phyloP scores from a whole-genome alignment of 2,329 filamentous ascomycete genomes.

The Lizonia empirigonia region DNA sequence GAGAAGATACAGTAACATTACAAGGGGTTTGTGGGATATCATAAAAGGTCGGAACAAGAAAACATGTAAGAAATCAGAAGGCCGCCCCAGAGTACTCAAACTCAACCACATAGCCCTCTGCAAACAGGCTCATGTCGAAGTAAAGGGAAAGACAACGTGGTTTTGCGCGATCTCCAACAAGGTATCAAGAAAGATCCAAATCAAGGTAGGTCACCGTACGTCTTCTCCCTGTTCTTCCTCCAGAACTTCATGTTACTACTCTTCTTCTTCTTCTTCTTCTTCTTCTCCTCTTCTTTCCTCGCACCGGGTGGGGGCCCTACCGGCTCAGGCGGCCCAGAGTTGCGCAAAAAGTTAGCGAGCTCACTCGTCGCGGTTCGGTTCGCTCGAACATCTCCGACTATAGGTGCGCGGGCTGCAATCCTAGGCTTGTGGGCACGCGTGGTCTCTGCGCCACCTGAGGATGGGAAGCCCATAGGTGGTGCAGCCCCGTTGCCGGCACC shows the following conservation, averaged over 20 bases:
- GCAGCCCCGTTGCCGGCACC: conserved; percentile 15
- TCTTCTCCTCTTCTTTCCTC: conserved; percentile 42
- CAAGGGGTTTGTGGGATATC: conserved; percentile 13
- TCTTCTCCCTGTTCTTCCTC: conserved; percentile 37
- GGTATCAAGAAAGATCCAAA: neutral
- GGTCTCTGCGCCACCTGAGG: conserved; percentile 25
- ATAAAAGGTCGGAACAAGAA: conserved; percentile 2
- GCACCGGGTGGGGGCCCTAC: conserved; percentile 16
- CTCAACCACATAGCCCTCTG: neutral
- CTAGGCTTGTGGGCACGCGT: conserved; percentile 35
- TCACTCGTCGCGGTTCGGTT: conserved; percentile 47
- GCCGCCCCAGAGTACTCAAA: neutral
- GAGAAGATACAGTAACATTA: conserved; percentile 9
- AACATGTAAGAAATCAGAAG: neutral
- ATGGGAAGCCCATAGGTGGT: conserved; percentile 21
- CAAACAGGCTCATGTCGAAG: neutral
- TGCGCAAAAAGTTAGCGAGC: conserved; percentile 52
- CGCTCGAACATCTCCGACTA: conserved; percentile 23
- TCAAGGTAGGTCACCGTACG: conserved; percentile 30
- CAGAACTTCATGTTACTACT: conserved; percentile 39
- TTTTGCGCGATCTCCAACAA: neutral
- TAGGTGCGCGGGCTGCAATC: conserved; percentile 36
- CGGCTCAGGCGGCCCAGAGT: conserved; percentile 47
- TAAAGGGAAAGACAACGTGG: neutral
- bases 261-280: conserved; percentile 43